Conservation (phyloP, 768 basidiomycete genomes). For the Peribolospora baueri region DNA sequence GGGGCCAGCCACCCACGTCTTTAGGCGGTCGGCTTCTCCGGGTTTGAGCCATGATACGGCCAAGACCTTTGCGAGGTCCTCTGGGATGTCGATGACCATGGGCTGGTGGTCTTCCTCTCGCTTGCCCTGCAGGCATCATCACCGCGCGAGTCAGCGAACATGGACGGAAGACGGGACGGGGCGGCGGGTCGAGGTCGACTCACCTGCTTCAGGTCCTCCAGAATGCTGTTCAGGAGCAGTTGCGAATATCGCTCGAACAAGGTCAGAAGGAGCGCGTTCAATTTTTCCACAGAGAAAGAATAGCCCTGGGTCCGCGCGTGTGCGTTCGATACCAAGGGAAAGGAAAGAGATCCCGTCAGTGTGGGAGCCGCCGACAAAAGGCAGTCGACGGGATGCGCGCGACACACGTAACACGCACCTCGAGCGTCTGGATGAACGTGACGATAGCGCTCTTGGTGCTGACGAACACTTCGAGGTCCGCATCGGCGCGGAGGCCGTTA, state of each 20-base stretch:
- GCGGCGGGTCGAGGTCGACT: conserved; percentile 11
- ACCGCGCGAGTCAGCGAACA: conserved; percentile 35
- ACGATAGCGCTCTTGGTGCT: conserved; percentile 60
- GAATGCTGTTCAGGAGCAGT: conserved; percentile 57
- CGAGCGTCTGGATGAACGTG: conserved; percentile 71
- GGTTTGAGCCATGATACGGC: conserved; percentile 48
- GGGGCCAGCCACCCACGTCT: conserved; percentile 30
- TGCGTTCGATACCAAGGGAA: neutral
- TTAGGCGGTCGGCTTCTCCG: conserved; percentile 17
- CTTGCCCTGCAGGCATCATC: conserved; percentile 12
- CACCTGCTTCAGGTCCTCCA: conserved; percentile 55
- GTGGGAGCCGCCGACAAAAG: neutral
- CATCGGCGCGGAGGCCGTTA: conserved; percentile 42
- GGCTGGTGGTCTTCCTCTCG: conserved; percentile 62
- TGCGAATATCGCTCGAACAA: conserved; percentile 74
- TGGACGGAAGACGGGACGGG: neutral
- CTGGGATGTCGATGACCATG: conserved; percentile 36
- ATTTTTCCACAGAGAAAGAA: conserved; percentile 54
- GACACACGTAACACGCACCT: conserved; percentile 29
- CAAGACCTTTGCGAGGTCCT: conserved; percentile 49
- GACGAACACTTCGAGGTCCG: conserved; percentile 56
- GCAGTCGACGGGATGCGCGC: neutral
- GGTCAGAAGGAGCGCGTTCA: conserved; percentile 61
- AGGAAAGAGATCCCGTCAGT: neutral
- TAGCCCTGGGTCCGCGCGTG: conserved; percentile 35